Evolutionary conservation across 2,329 filamentous ascomycete genomes (phyloP), one percentile per base, ranked within the genome.

Genomic region (Calonectria pteridis): DNA sequence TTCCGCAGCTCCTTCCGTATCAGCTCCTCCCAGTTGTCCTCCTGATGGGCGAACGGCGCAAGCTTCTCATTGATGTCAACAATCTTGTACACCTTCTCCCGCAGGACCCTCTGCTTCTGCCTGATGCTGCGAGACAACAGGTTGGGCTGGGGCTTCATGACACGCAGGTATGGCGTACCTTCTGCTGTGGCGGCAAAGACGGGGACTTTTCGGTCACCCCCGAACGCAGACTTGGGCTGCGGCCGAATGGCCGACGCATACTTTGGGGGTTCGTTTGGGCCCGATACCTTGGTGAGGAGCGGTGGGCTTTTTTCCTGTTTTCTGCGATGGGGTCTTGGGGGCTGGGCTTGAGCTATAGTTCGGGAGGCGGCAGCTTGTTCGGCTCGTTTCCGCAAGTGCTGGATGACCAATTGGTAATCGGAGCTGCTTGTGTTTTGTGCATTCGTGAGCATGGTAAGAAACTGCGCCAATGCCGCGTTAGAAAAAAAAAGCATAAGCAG

Each of bases 131-230:
- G 84, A n/a, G 87, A 89, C 26, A 96, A 83, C n/a, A 84, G 83
- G 0, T 81, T 80, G 2, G 92, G 89, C 82, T 95, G 93, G 6
- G 92, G 92, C 82, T 93, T 94, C 75, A 86, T 88, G 55, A 93
- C 83, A 43, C 94, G 91, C 33, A 96, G 82, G 79, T 95, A 93
- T 0, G 93, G 90, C 29, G 92, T 83, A 31, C 87, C 88, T 50
- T 87, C 86, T 3, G 91, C 87, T 5, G 89, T 88, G 37, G 89
- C 85, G 46, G 81, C 82, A 1, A 95, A 80, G 1, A 85, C 84
- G 1, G 94, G 94, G 3, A 94, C 86, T 58, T 89, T 81, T 23
- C 76, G 78, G 26, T 80, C 77, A 28, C 80, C 76, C 7, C 46
- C 40, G 2, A 94, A 85, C 28, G 86, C 81, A 2, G 84, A 77